Conservation (phyloP, 768 basidiomycete genomes). For the Polyporus arcularius region DNA sequence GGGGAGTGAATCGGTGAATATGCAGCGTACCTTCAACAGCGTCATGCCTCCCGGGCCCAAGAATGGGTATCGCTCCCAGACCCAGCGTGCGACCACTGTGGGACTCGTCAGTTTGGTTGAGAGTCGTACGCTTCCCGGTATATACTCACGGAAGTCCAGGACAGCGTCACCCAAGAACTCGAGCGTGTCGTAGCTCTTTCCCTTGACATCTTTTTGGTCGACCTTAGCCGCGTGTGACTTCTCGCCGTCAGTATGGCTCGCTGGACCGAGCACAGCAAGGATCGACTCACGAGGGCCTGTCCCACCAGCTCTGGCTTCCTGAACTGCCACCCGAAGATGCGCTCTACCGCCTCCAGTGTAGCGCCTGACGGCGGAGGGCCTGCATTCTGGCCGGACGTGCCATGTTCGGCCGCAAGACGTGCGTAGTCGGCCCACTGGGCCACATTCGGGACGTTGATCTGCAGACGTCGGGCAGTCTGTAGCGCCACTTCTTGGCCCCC, state of each 20-base stretch:
- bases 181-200: conserved; percentile 63
- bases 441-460: conserved; percentile 63
- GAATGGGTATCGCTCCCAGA: conserved; percentile 62
- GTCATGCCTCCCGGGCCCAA: conserved; percentile 79
- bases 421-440: conserved; percentile 76
- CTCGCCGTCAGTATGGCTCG: no score
- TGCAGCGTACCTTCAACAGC: conserved; percentile 61
- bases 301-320: conserved; percentile 61
- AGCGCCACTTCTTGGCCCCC: conserved; percentile 71
- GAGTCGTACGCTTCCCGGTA: background rate
- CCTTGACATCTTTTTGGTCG: no score
- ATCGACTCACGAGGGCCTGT: conserved; percentile 64
- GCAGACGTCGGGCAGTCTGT: conserved; percentile 61
- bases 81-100: conserved; percentile 71
- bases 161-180: conserved; percentile 89
- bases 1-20: background rate
- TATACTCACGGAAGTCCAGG: conserved; percentile 71
- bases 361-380: background rate
- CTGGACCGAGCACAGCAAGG: no score
- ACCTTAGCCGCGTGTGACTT: no score
- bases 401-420: conserved; percentile 35
- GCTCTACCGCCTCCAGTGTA: conserved; percentile 41
- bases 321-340: conserved; percentile 65
- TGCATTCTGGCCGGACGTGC: background rate
- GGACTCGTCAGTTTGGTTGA: background rate